Base-by-base conservation (phyloP, 345 rosid species). In the Corymbia maculata region DNA sequence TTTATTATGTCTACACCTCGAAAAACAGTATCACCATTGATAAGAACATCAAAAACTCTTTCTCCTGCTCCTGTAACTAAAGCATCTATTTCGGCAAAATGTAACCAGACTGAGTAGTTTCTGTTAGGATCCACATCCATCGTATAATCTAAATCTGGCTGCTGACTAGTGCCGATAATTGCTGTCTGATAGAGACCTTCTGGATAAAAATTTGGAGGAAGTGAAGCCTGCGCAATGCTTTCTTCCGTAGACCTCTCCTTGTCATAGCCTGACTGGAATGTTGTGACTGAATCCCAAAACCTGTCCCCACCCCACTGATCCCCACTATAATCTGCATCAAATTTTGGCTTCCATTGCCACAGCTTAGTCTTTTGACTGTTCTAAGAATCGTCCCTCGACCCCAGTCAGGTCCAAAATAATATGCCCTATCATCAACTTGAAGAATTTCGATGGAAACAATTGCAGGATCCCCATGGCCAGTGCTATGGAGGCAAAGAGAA, bases 251-350 rank as follows among this genome's bases (percentile, higher is more conserved):
- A 94, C 90, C 90, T 94, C 52, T 92, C 90, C 88, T 91, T 88
- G 94, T 95, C 99, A 51, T 95, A 91, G 88, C 87, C 88, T 52
- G 89, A 91, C 68, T 94, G 95, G 88, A 97, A 98, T 80, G 98
- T 92, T 86, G 88, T 90, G 70, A 94, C 88, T 2, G 95, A 93
- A 85, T 86, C 87, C 99, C 99, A 98, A 92, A 95, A 98, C 91
- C 99, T 97, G 91, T 98, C 99, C 90, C 99, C 99, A 84, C 99
- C 98, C 99, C 99, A 98, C 64, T 61, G 95, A 88, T 97, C 95
- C 28, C 94, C 99, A 57, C 93, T 90, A 52, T 95, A 97, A 87
- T 96, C 99, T 89, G 88, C 94, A 92, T 91, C 99, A 86, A 98
- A 97, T 91, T 89, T 96, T 6, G 95, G 88, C 91, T 90, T 91